A percentile compares a stretch with the other conserved stretches of the same genome.
Conservation (phyloP, 2,329 filamentous ascomycete genomes). For the Aspergillus udagawae region DNA sequence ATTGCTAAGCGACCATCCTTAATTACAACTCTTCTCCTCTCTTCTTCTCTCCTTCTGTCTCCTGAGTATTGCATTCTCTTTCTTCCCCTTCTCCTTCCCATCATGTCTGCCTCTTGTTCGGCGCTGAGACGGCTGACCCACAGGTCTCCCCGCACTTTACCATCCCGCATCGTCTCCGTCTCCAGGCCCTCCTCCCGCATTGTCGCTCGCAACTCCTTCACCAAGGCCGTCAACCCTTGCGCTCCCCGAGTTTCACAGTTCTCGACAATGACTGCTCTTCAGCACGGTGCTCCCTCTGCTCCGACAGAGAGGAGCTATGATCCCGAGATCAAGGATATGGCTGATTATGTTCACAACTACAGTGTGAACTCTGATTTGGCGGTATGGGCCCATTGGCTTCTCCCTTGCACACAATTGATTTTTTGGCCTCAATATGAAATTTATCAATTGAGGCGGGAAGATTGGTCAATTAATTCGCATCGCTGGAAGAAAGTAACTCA, state of each 20-base stretch:
- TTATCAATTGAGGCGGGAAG: neutral
- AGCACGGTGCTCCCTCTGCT: slow-evolving; percentile 34
- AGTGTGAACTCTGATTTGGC: slow-evolving; percentile 87
- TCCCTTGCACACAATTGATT: neutral
- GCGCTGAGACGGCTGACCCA: slow-evolving; percentile 41
- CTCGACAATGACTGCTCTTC: slow-evolving; percentile 42
- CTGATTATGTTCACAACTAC: slow-evolving; percentile 89
- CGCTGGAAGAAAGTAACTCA: neutral
- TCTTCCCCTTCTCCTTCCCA: slow-evolving; percentile 11
- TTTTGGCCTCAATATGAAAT: neutral
- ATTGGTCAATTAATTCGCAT: neutral
- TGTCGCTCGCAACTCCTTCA: slow-evolving; percentile 13
- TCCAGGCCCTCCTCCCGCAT: slow-evolving; percentile 25
- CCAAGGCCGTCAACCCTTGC: slow-evolving; percentile 8
- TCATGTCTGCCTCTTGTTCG: slow-evolving; percentile 40
- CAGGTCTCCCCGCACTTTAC: slow-evolving; percentile 42
- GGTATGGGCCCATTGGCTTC: slow-evolving; percentile 46
- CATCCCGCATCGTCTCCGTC: slow-evolving; percentile 43
- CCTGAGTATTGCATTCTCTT: slow-evolving; percentile 15
- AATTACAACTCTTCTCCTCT: slow-evolving; percentile 12
- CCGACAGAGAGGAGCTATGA: slow-evolving; percentile 63
- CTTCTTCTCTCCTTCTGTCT: slow-evolving; percentile 8
- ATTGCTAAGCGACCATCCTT: slow-evolving; percentile 21
- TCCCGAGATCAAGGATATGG: slow-evolving; percentile 91
- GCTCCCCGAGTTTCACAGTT: slow-evolving; percentile 31